These are phyloP conservation scores for Colletotrichum tofieldiae DNA, from an alignment of 2,329 filamentous ascomycete genomes.

Conservation along the genomic window DNA sequence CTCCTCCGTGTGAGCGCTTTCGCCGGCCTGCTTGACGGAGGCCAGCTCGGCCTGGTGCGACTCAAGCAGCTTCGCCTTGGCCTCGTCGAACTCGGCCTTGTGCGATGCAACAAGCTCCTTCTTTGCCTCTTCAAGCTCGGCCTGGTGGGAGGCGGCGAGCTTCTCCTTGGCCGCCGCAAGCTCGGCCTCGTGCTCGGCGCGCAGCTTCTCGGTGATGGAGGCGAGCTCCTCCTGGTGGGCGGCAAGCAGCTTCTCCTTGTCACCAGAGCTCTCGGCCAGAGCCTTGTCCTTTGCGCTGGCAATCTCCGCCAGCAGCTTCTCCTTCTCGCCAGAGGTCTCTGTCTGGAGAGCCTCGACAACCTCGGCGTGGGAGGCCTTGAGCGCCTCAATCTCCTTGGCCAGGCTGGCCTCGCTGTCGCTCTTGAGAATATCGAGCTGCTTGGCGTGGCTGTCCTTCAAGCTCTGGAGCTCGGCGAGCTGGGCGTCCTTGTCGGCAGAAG, in stretches of 20 bases:
- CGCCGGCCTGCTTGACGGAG: slow-evolving; percentile 51
- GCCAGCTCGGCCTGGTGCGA: slow-evolving; percentile 53
- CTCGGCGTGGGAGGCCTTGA: slow-evolving; percentile 62
- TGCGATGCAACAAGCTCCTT: slow-evolving; percentile 54
- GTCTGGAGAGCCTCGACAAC: slow-evolving; percentile 60
- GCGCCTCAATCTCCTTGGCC: slow-evolving; percentile 57
- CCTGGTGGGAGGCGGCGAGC: slow-evolving; percentile 61
- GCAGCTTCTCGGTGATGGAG: slow-evolving; percentile 50
- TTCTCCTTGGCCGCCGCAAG: slow-evolving; percentile 53
- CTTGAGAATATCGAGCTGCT: slow-evolving; percentile 63
- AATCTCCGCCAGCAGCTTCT: slow-evolving; percentile 53
- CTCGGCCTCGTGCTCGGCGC: slow-evolving; percentile 51
- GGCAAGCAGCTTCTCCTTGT: slow-evolving; percentile 55
- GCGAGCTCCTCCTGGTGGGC: slow-evolving; percentile 52
- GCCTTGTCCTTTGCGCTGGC: slow-evolving; percentile 58
- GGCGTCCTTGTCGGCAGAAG: slow-evolving; percentile 64
- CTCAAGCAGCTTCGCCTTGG: slow-evolving; percentile 50
- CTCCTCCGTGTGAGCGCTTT: slow-evolving; percentile 55
- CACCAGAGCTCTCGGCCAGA: slow-evolving; percentile 58
- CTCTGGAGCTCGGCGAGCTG: slow-evolving; percentile 67
- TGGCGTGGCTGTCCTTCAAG: slow-evolving; percentile 69
- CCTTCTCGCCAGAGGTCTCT: slow-evolving; percentile 57
- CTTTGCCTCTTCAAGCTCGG: slow-evolving; percentile 57
- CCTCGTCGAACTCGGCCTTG: slow-evolving; percentile 55
- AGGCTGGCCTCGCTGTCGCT: slow-evolving; percentile 58